Conservation (phyloP, 305 asterid genomes). For the Coffea humblotiana region DNA sequence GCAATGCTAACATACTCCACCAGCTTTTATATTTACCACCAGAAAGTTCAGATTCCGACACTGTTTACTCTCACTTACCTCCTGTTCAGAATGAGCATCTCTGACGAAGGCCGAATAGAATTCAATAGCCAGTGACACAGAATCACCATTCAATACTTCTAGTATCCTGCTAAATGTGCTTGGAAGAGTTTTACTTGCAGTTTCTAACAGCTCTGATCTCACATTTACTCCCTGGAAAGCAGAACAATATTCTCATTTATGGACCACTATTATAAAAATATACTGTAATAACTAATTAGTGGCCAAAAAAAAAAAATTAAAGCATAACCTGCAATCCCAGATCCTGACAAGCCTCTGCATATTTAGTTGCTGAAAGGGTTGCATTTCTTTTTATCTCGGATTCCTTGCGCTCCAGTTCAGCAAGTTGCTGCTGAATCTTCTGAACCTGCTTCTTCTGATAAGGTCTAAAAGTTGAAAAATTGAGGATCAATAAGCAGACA, state of each 20-base stretch:
- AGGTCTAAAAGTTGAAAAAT: constrained; percentile 53
- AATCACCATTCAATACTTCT: constrained; percentile 73
- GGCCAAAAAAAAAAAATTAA: constrained; percentile 6
- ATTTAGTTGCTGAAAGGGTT: constrained; percentile 85
- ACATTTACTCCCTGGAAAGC: constrained; percentile 76
- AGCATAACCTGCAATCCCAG: constrained; percentile 84
- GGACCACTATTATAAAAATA: constrained; percentile 10
- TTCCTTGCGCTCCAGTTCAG: constrained; percentile 89
- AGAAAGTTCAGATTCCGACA: neutral
- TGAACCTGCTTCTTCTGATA: constrained; percentile 93
- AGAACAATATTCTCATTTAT: constrained; percentile 4
- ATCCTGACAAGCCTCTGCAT: constrained; percentile 94
- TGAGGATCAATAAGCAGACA: constrained; percentile 12
- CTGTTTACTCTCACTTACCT: constrained; percentile 45
- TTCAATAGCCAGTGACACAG: constrained; percentile 71
- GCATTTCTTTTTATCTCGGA: constrained; percentile 92
- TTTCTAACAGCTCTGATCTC: constrained; percentile 73
- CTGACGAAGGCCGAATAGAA: constrained; percentile 76
- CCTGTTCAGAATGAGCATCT: constrained; percentile 79
- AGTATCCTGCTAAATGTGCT: constrained; percentile 64
- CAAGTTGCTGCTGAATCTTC: constrained; percentile 89
- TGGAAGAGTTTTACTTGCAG: constrained; percentile 79
- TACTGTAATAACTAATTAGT: neutral
- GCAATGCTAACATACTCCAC: neutral
- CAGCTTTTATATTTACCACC: neutral